These are phyloP conservation scores for Amesomyces nigricolor DNA, from an alignment of 2,329 filamentous ascomycete genomes.

Conservation along the genomic window DNA sequence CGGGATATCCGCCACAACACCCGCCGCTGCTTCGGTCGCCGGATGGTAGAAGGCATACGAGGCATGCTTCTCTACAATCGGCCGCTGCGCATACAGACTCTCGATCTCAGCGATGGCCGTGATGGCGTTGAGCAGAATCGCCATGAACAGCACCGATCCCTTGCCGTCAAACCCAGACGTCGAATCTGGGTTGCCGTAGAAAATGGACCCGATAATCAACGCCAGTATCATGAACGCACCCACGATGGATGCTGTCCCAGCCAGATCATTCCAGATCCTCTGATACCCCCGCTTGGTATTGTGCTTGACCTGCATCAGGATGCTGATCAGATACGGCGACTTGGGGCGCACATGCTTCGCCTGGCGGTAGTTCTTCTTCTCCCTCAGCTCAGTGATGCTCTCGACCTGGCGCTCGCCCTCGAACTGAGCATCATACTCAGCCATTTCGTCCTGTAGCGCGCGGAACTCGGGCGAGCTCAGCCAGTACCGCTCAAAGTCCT, in stretches of 20 bases:
- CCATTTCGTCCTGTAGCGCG: slow-evolving; percentile 18
- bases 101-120: slow-evolving; percentile 22
- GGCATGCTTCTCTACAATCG: slow-evolving; percentile 45
- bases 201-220: slow-evolving; percentile 59
- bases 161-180: slow-evolving; percentile 54
- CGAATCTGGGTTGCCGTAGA: slow-evolving; percentile 52
- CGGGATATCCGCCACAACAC: slow-evolving; percentile 51
- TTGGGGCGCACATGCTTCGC: slow-evolving; percentile 20
- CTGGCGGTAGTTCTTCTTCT: slow-evolving; percentile 17
- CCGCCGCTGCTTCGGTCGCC: slow-evolving; percentile 47
- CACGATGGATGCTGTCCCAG: slow-evolving; percentile 37
- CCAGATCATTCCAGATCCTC: slow-evolving; percentile 30
- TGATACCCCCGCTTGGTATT: slow-evolving; percentile 20
- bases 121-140: slow-evolving; percentile 39
- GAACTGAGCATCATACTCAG: slow-evolving; percentile 17
- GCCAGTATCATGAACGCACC: slow-evolving; percentile 58
- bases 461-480: slow-evolving; percentile 19
- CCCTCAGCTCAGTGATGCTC: slow-evolving; percentile 15
- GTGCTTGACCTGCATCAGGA: slow-evolving; percentile 19
- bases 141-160: slow-evolving; percentile 32
- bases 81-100: slow-evolving; percentile 38
- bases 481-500: slow-evolving; percentile 53
- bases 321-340: slow-evolving; percentile 22
- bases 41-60: slow-evolving; percentile 49
- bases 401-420: slow-evolving; percentile 8